Conservation (phyloP, 345 rosid genomes). For the Gossypium mustelinum region DNA sequence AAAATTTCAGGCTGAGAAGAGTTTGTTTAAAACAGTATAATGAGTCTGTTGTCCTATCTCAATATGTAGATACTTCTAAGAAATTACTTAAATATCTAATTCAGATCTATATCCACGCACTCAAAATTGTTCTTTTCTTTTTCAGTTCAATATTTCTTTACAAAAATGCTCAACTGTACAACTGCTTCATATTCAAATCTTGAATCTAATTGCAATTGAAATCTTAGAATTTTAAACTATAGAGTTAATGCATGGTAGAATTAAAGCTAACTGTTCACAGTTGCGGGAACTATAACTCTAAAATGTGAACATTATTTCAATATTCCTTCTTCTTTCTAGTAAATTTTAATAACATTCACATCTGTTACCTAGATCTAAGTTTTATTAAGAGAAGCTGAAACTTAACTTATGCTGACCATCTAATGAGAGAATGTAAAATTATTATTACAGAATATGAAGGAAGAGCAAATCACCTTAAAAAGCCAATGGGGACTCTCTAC, state of each 20-base stretch:
- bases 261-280: background rate
- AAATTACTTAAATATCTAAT: background rate
- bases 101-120: background rate
- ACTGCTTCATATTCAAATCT: background rate
- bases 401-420: background rate
- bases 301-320: background rate
- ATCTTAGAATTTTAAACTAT: background rate
- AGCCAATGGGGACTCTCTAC: conserved; percentile 99
- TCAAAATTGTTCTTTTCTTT: background rate
- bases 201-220: background rate
- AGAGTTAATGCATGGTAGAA: background rate
- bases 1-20: background rate
- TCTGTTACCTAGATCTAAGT: background rate
- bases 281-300: background rate
- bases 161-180: background rate
- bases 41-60: background rate
- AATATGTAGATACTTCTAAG: background rate
- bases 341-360: background rate
- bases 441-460: background rate
- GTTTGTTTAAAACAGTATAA: background rate
- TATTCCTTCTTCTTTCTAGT: background rate
- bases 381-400: background rate
- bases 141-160: background rate
- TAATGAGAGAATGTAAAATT: background rate
- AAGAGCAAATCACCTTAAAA: conserved; percentile 56